These are phyloP conservation scores for Phanerodontia chrysosporium DNA, from an alignment of 768 basidiomycete species.

Conservation along the genomic window DNA sequence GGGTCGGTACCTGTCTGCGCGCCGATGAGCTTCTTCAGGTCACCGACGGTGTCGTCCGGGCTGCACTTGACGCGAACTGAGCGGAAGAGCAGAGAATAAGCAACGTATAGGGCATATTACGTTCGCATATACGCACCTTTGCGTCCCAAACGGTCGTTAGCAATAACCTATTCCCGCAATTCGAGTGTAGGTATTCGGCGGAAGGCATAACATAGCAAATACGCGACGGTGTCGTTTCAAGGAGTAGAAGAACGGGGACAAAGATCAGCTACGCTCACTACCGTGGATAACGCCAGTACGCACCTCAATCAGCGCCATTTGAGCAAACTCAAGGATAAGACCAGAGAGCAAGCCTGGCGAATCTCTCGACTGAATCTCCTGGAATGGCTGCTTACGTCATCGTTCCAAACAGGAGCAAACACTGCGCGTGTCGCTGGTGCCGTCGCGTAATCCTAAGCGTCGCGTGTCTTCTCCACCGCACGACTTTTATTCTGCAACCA, in stretches of 20 bases:
- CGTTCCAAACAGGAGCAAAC: neutral
- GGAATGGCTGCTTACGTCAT: neutral
- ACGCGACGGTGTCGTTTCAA: no score
- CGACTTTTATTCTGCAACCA: neutral
- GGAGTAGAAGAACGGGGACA: no score
- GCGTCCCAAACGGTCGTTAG: slow-evolving; percentile 91
- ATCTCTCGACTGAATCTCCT: neutral
- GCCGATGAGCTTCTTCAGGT: slow-evolving; percentile 94
- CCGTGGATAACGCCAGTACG: slow-evolving; percentile 1
- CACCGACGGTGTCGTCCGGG: slow-evolving; percentile 93
- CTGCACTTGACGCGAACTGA: slow-evolving; percentile 96
- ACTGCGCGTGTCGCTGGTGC: neutral
- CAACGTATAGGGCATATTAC: neutral
- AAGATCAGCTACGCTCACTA: no score
- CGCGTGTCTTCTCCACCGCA: neutral
- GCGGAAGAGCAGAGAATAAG: neutral
- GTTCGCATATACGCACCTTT: slow-evolving; percentile 61
- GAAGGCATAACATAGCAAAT: no score
- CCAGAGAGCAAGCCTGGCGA: neutral
- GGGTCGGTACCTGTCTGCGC: slow-evolving; percentile 90
- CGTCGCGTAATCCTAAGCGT: neutral
- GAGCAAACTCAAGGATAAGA: neutral
- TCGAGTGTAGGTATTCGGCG: neutral
- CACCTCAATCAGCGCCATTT: slow-evolving; percentile 32
- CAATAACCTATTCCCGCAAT: slow-evolving; percentile 64